A percentile compares a stretch with the other conserved stretches of the same genome.
Conservation (phyloP, 2,329 filamentous ascomycete species). For the Bipolaris gigantea region DNA sequence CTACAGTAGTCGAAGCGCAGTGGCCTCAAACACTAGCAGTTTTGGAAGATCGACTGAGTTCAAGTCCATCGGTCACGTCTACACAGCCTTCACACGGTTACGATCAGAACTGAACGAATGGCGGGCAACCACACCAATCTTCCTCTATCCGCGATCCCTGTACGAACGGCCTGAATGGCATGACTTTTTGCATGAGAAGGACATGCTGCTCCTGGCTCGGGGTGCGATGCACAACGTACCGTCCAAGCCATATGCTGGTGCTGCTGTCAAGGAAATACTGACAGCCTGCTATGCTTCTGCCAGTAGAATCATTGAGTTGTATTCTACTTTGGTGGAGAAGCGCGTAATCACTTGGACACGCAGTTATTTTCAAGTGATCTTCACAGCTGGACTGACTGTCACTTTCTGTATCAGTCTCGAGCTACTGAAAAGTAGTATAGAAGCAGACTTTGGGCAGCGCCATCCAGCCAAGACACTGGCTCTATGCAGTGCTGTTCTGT, state of each 20-base stretch:
- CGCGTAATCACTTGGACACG: constrained; percentile 49
- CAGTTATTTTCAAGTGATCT: constrained; percentile 55
- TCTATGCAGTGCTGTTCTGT: constrained; percentile 25
- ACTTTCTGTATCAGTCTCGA: constrained; percentile 26
- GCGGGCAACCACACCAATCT: constrained; percentile 41
- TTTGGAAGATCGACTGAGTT: not conserved
- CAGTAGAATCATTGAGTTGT: constrained; percentile 44
- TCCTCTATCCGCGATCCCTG: constrained; percentile 41
- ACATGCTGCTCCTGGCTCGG: constrained; percentile 47
- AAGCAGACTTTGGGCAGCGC: not conserved
- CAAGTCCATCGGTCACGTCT: not conserved
- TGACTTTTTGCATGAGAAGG: constrained; percentile 48
- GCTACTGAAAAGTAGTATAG: constrained; percentile 25
- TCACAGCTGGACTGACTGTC: constrained; percentile 47
- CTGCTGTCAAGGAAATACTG: constrained; percentile 15
- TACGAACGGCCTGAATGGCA: constrained; percentile 53
- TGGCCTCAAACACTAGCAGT: not conserved
- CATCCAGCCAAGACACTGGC: constrained; percentile 1
- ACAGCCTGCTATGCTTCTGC: constrained; percentile 42
- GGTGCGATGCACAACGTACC: constrained; percentile 47
- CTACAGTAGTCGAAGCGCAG: constrained; percentile 7
- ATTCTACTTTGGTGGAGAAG: constrained; percentile 43
- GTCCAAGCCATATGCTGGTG: not conserved
- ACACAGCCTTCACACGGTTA: constrained; percentile 17
- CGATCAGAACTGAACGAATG: constrained; percentile 44